Base-by-base conservation (phyloP, 768 basidiomycete genomes). In the Dacryopinax spathularia region DNA sequence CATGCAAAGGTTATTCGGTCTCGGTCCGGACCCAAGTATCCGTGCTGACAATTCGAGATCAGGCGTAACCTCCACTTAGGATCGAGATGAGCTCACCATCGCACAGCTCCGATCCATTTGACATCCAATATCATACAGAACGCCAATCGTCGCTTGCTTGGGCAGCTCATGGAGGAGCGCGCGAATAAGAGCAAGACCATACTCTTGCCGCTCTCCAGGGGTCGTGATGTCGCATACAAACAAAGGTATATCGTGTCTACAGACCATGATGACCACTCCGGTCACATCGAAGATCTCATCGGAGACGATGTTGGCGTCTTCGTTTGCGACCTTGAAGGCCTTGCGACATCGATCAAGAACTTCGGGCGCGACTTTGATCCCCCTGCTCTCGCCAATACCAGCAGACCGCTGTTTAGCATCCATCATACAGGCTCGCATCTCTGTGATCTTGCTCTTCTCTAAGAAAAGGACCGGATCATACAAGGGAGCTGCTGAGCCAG, bases 211-310 rank as follows among this genome's bases (percentile, higher is more conserved):
- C 63, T 78, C 73, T 2, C 77, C 74, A 13, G 75, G 70, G 0
- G 75, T 69, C 63, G 75, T 72, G 18, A 80, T 77, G 60, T 80
- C 77, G 20, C 74, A 73, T 1, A 77, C 63, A 27, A 75, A 74
- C 0, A 78, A 61, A 0, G 67, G 66, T 18, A 18, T 10, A 63
- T 70, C 69, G 33, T 70, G 69, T 13, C 41, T 33, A 16, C 69
- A 70, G 25, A 67, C 33, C 18, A 69, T 33, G 12, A 64, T 66
- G 66, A 69, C 65, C 0, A 70, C 25, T 7, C 69, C 69, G 6
- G 65, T 70, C 60, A 68, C 66, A 1, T 63, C 60, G 64, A 70
- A 70, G 29, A 65, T 10, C n/a, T 37, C 12, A n/a, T 37, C 36
- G 10, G 36, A 37, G 36, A 37, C 36, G 12, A 37, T 10, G 10